These are phyloP conservation scores for Ceratocystis colombiana DNA, from an alignment of 2,329 filamentous ascomycete species.

Conservation along the genomic window DNA sequence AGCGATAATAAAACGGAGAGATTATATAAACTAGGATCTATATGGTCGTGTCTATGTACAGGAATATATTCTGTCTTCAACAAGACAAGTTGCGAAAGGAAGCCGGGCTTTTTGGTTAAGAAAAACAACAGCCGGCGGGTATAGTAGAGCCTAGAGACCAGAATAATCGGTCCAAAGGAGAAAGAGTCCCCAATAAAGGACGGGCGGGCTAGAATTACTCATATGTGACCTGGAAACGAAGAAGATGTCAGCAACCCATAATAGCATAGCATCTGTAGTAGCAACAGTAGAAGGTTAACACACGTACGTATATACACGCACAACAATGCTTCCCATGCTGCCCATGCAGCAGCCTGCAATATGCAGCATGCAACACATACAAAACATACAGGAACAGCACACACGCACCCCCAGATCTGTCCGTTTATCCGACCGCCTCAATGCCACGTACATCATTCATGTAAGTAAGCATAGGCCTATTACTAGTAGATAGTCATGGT, in stretches of 20 bases:
- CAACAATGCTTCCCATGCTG: neutral
- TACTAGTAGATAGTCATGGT: constrained; percentile 10
- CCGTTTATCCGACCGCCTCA: neutral
- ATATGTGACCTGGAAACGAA: neutral
- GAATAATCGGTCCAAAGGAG: neutral
- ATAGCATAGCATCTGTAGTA: neutral
- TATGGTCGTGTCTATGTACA: constrained; percentile 14
- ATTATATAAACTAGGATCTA: neutral
- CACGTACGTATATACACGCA: neutral
- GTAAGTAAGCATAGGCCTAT: neutral
- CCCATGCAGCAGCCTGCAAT: too few species aligned
- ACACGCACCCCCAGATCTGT: neutral
- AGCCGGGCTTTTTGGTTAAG: neutral
- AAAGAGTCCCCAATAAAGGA: neutral
- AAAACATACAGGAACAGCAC: neutral
- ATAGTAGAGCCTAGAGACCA: neutral
- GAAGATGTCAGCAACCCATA: too few species aligned
- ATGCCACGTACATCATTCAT: constrained; percentile 7
- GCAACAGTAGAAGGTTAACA: neutral
- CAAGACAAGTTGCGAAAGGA: neutral
- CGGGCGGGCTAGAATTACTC: neutral
- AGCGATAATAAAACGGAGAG: neutral
- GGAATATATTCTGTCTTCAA: constrained; percentile 7
- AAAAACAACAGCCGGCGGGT: too few species aligned
- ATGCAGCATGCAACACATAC: too few species aligned